Evolutionary conservation across 2,329 filamentous ascomycete species (phyloP).

Genomic region (Aspergillus nomiae): DNA sequence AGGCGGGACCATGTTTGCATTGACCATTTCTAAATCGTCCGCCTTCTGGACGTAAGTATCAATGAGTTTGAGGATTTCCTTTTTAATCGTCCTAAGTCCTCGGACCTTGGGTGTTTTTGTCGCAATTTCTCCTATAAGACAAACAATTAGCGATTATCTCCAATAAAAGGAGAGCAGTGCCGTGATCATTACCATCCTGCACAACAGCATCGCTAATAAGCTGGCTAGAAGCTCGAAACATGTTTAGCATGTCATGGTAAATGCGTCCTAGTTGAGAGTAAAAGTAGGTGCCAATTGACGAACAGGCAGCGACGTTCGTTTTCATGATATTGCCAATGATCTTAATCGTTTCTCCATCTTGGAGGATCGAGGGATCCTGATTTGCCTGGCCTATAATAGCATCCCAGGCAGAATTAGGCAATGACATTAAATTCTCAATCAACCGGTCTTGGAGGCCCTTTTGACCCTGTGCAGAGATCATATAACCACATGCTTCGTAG

Average conservation of each 20-base stretch:
- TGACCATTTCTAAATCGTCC: conserved; percentile 91
- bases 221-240: conserved; percentile 97
- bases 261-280: conserved; percentile 97
- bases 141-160: not conserved
- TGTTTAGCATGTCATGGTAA: conserved; percentile 97
- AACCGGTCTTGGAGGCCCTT: conserved; percentile 90
- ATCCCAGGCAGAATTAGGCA: conserved; percentile 94
- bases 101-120: conserved; percentile 97
- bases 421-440: conserved; percentile 86
- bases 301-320: conserved; percentile 98
- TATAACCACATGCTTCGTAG: conserved; percentile 98
- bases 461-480: conserved; percentile 97
- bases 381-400: conserved; percentile 88
- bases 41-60: conserved; percentile 98
- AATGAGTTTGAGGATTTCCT: conserved; percentile 97
- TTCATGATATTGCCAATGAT: conserved; percentile 99
- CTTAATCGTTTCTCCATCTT: conserved; percentile 95
- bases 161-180: not conserved
- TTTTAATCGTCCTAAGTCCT: conserved; percentile 95
- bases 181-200: conserved; percentile 66
- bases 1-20: conserved; percentile 91
- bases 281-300: conserved; percentile 94
- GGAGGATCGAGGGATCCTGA: conserved; percentile 79
- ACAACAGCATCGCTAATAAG: conserved; percentile 93
- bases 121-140: conserved; percentile 72